Evolutionary conservation across 148 eudicot species (phyloP).

Genomic region (Vaccinium darrowii): DNA sequence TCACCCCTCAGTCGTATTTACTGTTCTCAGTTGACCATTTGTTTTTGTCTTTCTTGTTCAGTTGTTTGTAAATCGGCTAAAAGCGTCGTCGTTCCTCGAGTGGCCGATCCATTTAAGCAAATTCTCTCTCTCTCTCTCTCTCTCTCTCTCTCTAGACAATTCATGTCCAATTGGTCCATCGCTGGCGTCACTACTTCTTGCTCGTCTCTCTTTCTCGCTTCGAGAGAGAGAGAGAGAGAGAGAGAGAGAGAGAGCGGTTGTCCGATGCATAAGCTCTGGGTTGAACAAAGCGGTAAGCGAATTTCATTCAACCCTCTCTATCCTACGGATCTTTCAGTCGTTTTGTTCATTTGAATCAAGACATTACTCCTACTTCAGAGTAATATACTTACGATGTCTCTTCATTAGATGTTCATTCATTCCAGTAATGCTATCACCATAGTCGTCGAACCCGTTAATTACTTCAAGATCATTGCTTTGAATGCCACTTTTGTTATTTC

Average conservation of each 20-base stretch:
- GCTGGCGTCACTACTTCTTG: neutral
- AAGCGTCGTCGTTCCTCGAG: no score
- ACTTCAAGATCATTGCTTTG: neutral
- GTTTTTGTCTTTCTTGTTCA: no score
- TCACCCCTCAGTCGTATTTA: no score
- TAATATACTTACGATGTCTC: neutral
- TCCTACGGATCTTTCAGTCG: neutral
- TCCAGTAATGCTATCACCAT: neutral
- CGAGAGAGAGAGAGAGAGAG: neutral
- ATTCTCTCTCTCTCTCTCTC: no score
- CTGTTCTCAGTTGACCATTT: no score
- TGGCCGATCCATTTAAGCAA: no score
- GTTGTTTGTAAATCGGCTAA: no score
- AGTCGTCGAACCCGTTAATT: neutral
- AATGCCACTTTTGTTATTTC: neutral
- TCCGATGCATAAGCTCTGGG: neutral
- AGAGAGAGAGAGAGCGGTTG: neutral
- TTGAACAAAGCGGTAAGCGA: conserved; percentile 11
- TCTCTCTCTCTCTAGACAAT: no score
- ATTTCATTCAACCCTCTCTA: neutral
- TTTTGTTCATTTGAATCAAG: neutral
- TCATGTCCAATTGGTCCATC: neutral
- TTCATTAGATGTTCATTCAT: neutral
- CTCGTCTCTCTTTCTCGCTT: no score
- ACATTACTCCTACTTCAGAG: neutral